Conservation (phyloP, 345 rosid species). For the Fremontodendron californicum region DNA sequence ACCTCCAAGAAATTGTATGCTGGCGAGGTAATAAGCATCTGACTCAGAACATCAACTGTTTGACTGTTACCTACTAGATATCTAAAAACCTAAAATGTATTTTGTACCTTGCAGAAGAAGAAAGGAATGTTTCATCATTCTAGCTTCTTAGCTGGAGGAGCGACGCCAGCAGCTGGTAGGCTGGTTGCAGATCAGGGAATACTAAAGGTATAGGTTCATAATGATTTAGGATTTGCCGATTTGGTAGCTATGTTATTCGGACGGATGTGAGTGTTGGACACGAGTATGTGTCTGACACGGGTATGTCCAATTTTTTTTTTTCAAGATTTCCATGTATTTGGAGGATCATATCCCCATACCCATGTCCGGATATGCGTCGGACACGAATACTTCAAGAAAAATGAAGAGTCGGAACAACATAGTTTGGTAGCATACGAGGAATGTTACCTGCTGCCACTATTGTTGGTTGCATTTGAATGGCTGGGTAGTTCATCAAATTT, state of each 20-base stretch:
- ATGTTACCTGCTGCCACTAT: not conserved
- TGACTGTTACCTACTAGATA: not conserved
- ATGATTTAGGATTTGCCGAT: not conserved
- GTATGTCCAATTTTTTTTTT: no score
- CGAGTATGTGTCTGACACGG: no score
- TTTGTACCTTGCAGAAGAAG: constrained; percentile 58
- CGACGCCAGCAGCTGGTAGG: constrained; percentile 87
- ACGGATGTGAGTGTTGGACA: no score
- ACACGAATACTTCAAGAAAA: no score
- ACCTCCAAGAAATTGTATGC: constrained; percentile 64
- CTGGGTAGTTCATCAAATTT: not conserved
- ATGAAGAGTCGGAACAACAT: no score
- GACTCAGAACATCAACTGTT: not conserved
- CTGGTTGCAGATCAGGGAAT: constrained; percentile 58
- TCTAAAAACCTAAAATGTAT: not conserved
- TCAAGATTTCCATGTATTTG: no score
- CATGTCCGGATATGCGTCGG: no score
- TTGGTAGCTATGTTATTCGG: no score
- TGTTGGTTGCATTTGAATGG: not conserved
- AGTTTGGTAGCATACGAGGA: not conserved
- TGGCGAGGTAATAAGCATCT: constrained; percentile 50
- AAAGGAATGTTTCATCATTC: constrained; percentile 94
- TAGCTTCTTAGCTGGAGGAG: constrained; percentile 96
- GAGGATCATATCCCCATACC: no score
- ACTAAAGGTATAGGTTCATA: constrained; percentile 52